Evolutionary conservation across 148 eudicot genomes (phyloP).

Genomic region (Chenopodium quinoa): DNA sequence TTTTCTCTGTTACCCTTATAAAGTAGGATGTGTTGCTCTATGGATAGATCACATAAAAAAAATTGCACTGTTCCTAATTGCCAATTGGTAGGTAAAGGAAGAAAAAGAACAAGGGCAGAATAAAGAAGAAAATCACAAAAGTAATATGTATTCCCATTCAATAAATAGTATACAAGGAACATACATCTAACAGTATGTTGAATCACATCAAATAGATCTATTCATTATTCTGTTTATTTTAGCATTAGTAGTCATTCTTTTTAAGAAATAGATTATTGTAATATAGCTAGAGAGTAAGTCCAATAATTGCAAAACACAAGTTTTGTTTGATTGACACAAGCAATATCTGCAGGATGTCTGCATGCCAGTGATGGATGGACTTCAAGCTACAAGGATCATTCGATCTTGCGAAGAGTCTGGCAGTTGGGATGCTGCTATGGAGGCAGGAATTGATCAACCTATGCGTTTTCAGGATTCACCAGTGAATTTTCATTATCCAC

Average conservation of each 20-base stretch:
- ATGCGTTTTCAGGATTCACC: constrained; percentile 23
- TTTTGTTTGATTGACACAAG: not conserved
- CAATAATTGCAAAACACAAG: not conserved
- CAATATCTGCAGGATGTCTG: constrained; percentile 66
- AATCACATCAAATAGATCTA: not conserved
- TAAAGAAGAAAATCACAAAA: not conserved
- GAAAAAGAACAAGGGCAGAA: not conserved
- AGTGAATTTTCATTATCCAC: constrained; percentile 26
- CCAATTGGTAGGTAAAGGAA: not conserved
- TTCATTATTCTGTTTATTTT: not conserved
- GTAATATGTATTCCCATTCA: not conserved
- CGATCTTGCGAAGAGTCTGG: constrained; percentile 86
- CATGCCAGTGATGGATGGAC: constrained; percentile 98
- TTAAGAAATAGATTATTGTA: not conserved
- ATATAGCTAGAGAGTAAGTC: not conserved
- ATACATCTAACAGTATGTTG: not conserved
- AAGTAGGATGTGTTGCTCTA: not conserved
- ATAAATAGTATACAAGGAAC: not conserved
- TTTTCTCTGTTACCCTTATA: not conserved
- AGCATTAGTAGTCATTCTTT: not conserved
- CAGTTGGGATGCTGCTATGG: constrained; percentile 73
- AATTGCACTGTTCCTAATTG: not conserved
- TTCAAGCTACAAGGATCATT: constrained; percentile 82
- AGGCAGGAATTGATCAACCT: constrained; percentile 66
- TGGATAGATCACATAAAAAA: no score